Base-by-base conservation (phyloP, 1,284 basidiomycete genomes). In the Coniophora puteana region DNA sequence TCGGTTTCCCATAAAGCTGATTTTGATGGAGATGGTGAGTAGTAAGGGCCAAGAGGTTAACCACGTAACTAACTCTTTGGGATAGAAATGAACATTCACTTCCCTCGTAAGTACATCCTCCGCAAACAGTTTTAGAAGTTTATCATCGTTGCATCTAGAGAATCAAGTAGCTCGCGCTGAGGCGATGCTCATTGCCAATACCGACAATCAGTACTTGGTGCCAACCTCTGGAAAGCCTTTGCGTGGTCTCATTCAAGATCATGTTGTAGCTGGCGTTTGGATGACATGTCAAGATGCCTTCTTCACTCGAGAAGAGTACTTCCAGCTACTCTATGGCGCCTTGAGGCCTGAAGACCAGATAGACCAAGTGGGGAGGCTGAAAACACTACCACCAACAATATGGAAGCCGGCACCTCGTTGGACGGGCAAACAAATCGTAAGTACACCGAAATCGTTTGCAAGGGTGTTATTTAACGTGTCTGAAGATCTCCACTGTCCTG, bases 11-110 rank as follows among this genome's bases (percentile, higher is more conserved):
- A 31, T 45, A 38, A 46, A 90, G 96, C 96, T 61, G 96, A 99
- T 68, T 99, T 99, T 61, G 96, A 99, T 61, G 96, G 96, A 55
- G 96, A 99, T 69, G 91, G 88, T 87, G 50, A 53, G 75, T 59
- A 23, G 45, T 20, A 26, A 36, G 37, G 18, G 38, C 44, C 29
- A 27, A 11, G 28, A 16, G 37, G 38, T 23, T 30, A 45, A 16
- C 35, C 13, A 16, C 17, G 49, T 62, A 30, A 57, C 36, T 20
- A 47, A 24, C 25, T 43, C 28, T 32, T 32, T 23, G 28, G 28
- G 30, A n/a, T 49, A 90, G 93, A 99, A 66, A 99, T 99, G 95
- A 99, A 99, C 69, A 94, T 99, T 49, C 95, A 99, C 69, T 99
- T 99, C 59, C 93, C 95, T 53, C 95, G 92, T 86, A 69, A 72